Evolutionary conservation across 768 basidiomycete genomes (phyloP).

Genomic region (Tricholomella constricta): DNA sequence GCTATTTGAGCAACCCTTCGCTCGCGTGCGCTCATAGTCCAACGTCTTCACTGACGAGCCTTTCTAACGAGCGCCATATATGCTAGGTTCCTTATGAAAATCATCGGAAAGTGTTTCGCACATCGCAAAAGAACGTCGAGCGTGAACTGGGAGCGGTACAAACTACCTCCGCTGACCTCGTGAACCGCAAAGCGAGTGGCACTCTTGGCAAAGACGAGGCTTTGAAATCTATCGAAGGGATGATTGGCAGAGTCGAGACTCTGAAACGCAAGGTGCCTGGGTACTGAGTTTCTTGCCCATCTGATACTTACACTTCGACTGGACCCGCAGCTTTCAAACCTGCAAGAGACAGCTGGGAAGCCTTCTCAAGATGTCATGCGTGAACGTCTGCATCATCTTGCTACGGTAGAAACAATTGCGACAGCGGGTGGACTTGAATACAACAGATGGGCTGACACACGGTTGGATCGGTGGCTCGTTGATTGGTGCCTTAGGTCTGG

Average conservation of each 20-base stretch:
- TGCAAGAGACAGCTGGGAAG: conserved; percentile 49
- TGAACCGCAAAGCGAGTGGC: conserved; percentile 41
- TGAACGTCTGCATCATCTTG: conserved; percentile 74
- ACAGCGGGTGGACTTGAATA: conserved; percentile 57
- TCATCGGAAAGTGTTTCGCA: conserved; percentile 84
- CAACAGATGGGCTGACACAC: conserved; percentile 74
- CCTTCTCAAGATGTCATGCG: conserved; percentile 75
- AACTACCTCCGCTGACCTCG: conserved; percentile 59
- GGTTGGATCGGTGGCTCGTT: conserved; percentile 87
- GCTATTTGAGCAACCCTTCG: conserved; percentile 85
- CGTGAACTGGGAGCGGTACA: conserved; percentile 70
- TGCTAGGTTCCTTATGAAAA: conserved; percentile 86
- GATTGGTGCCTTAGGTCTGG: conserved; percentile 89
- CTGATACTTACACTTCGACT: conserved; percentile 4
- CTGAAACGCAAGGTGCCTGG: conserved; percentile 83
- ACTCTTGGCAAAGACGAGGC: conserved; percentile 50
- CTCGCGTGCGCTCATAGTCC: conserved; percentile 47
- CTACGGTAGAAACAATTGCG: conserved; percentile 58
- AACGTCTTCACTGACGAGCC: neutral
- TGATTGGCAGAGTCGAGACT: conserved; percentile 75
- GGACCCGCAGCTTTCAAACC: conserved; percentile 41
- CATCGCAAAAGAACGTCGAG: conserved; percentile 80
- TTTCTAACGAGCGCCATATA: neutral
- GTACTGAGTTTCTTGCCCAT: neutral
- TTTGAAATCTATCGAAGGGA: conserved; percentile 64